Evolutionary conservation across 768 basidiomycete species (phyloP).

Genomic region (Suillus americanus): DNA sequence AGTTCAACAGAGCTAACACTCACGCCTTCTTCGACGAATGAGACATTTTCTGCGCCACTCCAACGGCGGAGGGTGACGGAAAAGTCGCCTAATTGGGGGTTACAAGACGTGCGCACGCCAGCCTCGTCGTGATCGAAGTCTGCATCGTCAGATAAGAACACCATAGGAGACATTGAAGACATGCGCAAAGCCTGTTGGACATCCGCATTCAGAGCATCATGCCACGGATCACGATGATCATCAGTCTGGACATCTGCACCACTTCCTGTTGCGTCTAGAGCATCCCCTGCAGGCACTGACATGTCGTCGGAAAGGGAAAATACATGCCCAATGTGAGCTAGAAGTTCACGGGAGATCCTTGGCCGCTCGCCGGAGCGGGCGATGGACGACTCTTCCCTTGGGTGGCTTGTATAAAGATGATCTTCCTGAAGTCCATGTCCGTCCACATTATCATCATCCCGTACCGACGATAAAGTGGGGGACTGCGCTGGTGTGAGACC

Average conservation of each 20-base stretch:
- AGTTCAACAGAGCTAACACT: not conserved
- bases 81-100: not conserved
- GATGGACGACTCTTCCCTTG: not conserved
- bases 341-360: not conserved
- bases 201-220: not conserved
- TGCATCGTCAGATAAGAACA: not conserved
- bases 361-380: not conserved
- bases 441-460: not conserved
- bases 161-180: not conserved
- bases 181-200: conserved; percentile 5
- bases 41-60: not conserved
- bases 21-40: not conserved
- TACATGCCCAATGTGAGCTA: conserved; percentile 4
- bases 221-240: not conserved
- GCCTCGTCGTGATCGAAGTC: not conserved
- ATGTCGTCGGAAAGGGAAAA: conserved; percentile 4
- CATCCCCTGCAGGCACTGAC: not conserved
- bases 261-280: not conserved
- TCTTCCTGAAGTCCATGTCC: not conserved
- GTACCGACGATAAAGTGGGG: not conserved
- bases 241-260: not conserved
- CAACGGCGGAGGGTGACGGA: not conserved
- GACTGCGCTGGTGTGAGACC: not conserved
- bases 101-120: not conserved
- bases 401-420: not conserved